Conservation (phyloP, 176 grass and related monocot genomes). For the Melocanna baccifera region DNA sequence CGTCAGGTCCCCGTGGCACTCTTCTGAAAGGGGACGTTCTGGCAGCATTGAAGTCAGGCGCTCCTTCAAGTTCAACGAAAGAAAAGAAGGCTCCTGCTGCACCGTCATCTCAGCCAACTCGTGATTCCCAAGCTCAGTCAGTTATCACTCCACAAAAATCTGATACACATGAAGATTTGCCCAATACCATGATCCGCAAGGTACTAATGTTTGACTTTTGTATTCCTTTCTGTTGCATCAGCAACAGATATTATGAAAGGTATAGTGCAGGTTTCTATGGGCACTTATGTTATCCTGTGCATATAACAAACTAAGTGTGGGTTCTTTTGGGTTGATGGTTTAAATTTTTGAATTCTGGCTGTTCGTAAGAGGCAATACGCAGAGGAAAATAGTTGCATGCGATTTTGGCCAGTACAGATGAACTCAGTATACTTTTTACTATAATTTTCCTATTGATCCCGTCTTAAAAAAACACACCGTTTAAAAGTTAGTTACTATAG, state of each 20-base stretch:
- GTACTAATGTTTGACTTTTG: slow-evolving; percentile 40
- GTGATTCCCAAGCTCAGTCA: slow-evolving; percentile 35
- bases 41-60: slow-evolving; percentile 65
- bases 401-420: too few relatives aligned
- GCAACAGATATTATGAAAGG: not conserved
- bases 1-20: slow-evolving; percentile 91
- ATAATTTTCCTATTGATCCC: too few relatives aligned
- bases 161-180: slow-evolving; percentile 69
- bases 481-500: too few relatives aligned
- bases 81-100: slow-evolving; percentile 37
- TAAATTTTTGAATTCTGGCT: too few relatives aligned
- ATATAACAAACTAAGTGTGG: not conserved
- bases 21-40: slow-evolving; percentile 93
- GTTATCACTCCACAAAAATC: slow-evolving; percentile 29
- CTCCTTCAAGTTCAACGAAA: slow-evolving; percentile 42
- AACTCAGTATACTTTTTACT: too few relatives aligned
- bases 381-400: too few relatives aligned
- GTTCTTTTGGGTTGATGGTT: too few relatives aligned
- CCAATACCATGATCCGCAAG: slow-evolving; percentile 93
- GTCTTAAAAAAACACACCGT: too few relatives aligned
- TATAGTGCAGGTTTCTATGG: not conserved
- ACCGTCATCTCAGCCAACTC: slow-evolving; percentile 45
- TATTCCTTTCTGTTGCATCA: slow-evolving; percentile 20
- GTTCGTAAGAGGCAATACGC: too few relatives aligned
- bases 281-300: not conserved